Base-by-base conservation (phyloP, 805 yeast genomes). In the Starmerella stellata region DNA sequence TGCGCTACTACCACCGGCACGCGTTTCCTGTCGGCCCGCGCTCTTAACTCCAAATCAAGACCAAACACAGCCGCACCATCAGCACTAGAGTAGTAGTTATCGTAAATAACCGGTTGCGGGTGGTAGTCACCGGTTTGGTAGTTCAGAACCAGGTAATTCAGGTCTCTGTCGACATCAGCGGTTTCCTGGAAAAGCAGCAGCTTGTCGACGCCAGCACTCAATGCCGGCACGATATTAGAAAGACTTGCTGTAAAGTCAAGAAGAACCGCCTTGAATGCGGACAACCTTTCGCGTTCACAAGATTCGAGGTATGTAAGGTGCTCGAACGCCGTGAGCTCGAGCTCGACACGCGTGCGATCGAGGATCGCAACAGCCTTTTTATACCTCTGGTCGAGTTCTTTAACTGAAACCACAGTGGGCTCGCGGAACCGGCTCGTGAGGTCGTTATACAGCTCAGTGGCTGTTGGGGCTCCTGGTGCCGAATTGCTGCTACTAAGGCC, bases 251-350 rank as follows among this genome's bases (percentile, higher is more conserved):
- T 60, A 48, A 78, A 78, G 53, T 80, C 93, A 38, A 72, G 64
- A 9, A 78, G 68, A 1, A 75, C 85, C 43, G 78, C 75, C 55
- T 80, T 79, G 44, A 81, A 60, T 0, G 90, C 90, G 45, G 68
- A 66, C 42, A 78, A 62, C 45, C 94, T 67, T 57, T 81, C 92
- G 27, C 70, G 56, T 58, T 81, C 93, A 59, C 90, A 80, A 49
- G 74, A 69, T 54, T 80, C 87, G 79, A 81, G 72, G 53, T 76
- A 79, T 18, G 74, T 58, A 37, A 76, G 61, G 52, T 78, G 85
- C 47, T 76, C 85, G 54, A 76, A 68, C 40, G 77, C 64, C 7
- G 49, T 38, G 51, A 78, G 87, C 55, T 82, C 93, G 35, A 79
- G 64, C 35, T 72, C 73, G 55, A 90, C 77, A 42, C 93, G 65